Base-by-base conservation (phyloP, 768 basidiomycete genomes). In the Trametes punicea region DNA sequence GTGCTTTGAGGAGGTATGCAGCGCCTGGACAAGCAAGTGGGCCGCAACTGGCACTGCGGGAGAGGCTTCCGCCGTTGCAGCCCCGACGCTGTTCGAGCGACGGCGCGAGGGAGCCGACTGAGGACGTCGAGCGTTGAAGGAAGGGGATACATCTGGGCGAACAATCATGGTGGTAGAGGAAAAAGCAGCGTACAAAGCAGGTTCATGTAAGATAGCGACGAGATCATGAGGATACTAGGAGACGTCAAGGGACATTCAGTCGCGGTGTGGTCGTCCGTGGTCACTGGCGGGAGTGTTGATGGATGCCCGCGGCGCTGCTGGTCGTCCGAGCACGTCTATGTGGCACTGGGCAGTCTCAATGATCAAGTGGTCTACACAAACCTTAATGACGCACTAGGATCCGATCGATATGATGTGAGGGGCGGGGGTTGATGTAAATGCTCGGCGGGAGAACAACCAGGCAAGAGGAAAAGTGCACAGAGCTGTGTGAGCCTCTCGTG, bases 71-170 rank as follows among this genome's bases (percentile, higher is more conserved):
- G 41, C 46, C 20, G 49, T 26, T 3, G 59, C 30, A 6, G 51
- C 42, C 15, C 50, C 41, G 38, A 44, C 45, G 53, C 58, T 60
- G 44, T 51, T 53, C 11, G 58, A 50, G 44, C 55, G 59, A 16
- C 50, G 55, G 30, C 59, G 59, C 21, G 59, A 46, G 7, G 48
- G 59, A 15, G 55, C 51, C 1, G 59, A 55, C 34, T 56, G 59
- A 15, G 59, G 46, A 8, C 59, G 59, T 2, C 55, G 44, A 27
- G 48, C 23, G 41, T 40, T 42, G 52, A 42, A 46, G 11, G 51
- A 39, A 6, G 18, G 40, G 7, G 20, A 36, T 33, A 20, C 48
- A 16, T 40, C 33, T 2, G 57, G 57, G 21, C 57, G 57, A 25
- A 59, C 57, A 6, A 59, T 54, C 57, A 59, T 59, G 57, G 39